These are phyloP conservation scores for Zoysia matrella DNA, from an alignment of 202 grass and related monocot genomes.

Conservation along the genomic window DNA sequence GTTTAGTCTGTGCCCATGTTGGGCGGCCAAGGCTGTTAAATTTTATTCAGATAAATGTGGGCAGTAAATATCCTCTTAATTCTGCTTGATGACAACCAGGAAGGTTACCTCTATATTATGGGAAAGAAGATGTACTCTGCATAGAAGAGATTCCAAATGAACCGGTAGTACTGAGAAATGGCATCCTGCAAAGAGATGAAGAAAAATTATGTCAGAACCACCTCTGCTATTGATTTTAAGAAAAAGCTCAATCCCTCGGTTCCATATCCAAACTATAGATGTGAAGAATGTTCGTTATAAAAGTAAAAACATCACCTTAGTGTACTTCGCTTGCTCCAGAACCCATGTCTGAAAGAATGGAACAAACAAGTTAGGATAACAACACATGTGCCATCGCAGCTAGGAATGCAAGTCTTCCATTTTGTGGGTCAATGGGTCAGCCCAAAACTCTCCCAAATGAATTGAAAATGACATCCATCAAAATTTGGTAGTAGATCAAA, in stretches of 20 bases:
- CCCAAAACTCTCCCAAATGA: no score
- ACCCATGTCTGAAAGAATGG: slow-evolving; percentile 76
- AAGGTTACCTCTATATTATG: slow-evolving; percentile 69
- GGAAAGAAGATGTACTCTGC: slow-evolving; percentile 90
- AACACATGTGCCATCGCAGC: background rate
- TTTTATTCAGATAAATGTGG: background rate
- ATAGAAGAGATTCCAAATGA: slow-evolving; percentile 98
- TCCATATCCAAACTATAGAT: background rate
- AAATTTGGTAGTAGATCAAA: no score
- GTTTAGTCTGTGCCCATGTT: background rate
- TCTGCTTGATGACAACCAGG: background rate
- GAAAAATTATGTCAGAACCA: slow-evolving; percentile 4
- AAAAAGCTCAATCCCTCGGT: background rate
- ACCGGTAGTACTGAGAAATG: slow-evolving; percentile 85
- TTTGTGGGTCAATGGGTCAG: no score
- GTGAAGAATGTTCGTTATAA: background rate
- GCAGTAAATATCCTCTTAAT: background rate
- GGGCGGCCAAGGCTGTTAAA: background rate
- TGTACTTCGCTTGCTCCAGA: slow-evolving; percentile 87
- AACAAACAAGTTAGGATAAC: slow-evolving; percentile 42
- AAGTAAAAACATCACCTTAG: slow-evolving; percentile 63
- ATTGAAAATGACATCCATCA: no score
- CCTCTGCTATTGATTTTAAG: slow-evolving; percentile 1
- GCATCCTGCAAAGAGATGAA: slow-evolving; percentile 70
- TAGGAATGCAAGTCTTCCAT: no score